These are phyloP conservation scores for Zanthoxylum bungeanum DNA, from an alignment of 345 rosid genomes.

Conservation along the genomic window DNA sequence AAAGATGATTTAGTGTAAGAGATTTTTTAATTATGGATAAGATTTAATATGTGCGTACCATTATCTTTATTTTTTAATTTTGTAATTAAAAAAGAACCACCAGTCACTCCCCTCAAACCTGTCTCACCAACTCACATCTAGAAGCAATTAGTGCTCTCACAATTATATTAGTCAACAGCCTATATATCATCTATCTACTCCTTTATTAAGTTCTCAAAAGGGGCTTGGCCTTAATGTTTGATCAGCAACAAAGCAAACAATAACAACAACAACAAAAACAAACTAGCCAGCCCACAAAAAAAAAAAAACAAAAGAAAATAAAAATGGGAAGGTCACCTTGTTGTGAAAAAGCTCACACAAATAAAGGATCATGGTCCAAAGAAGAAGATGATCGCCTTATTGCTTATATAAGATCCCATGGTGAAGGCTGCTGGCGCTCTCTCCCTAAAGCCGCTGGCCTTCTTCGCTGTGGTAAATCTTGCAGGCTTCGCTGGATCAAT, in stretches of 20 bases:
- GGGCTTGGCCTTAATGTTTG: constrained; percentile 44
- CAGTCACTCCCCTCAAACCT: constrained; percentile 69
- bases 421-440: constrained; percentile 87
- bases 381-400: constrained; percentile 79
- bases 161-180: constrained; percentile 43
- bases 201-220: constrained; percentile 24
- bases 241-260: constrained; percentile 23
- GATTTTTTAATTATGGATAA: no score
- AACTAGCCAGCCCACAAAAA: no score
- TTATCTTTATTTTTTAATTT: no score
- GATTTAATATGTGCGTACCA: no score
- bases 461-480: constrained; percentile 74
- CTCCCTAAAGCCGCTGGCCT: constrained; percentile 85
- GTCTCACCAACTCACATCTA: constrained; percentile 98
- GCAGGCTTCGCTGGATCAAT: constrained; percentile 85
- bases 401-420: constrained; percentile 66
- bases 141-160: constrained; percentile 51
- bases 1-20: no score
- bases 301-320: constrained; percentile 4
- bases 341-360: constrained; percentile 79
- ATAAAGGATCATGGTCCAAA: constrained; percentile 86
- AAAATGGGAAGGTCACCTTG: constrained; percentile 84
- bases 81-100: constrained; percentile 27
- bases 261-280: constrained; percentile 7
- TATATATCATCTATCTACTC: constrained; percentile 43